phyloP scores from a whole-genome alignment of 2,329 filamentous ascomycete species.

The Claviceps sp. region DNA sequence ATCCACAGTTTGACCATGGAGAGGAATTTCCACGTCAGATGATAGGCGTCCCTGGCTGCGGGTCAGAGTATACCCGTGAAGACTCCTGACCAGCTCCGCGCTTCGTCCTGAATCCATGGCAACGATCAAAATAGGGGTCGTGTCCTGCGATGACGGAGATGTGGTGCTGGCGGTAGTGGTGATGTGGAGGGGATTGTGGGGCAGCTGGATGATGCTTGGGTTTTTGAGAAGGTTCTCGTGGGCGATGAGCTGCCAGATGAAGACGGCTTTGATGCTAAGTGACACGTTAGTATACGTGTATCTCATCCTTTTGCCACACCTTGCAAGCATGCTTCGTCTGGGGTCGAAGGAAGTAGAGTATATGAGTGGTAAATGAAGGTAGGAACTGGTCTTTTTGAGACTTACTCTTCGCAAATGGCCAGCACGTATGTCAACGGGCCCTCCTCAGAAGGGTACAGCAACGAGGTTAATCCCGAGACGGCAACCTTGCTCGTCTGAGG shows the following conservation, averaged over 20 bases:
- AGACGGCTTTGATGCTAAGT: slow-evolving; percentile 45
- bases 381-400: background rate
- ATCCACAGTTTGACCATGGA: slow-evolving; percentile 8
- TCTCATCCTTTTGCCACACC: no score
- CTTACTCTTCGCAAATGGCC: slow-evolving; percentile 45
- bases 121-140: slow-evolving; percentile 21
- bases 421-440: slow-evolving; percentile 27
- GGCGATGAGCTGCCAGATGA: slow-evolving; percentile 44
- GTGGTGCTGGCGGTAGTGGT: slow-evolving; percentile 12
- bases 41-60: slow-evolving; percentile 20
- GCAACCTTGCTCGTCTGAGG: slow-evolving; percentile 29
- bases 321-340: slow-evolving; percentile 9
- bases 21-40: slow-evolving; percentile 14
- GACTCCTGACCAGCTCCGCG: slow-evolving; percentile 14
- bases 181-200: slow-evolving; percentile 52
- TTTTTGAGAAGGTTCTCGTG: slow-evolving; percentile 34
- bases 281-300: background rate
- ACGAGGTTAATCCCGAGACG: slow-evolving; percentile 29
- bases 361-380: no score
- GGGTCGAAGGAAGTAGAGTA: background rate
- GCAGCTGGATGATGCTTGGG: slow-evolving; percentile 34
- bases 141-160: slow-evolving; percentile 5
- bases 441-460: slow-evolving; percentile 17
- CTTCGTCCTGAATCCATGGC: slow-evolving; percentile 25
- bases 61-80: slow-evolving; percentile 18